Conservation (phyloP, 805 yeast genomes). For the Isabelozyma pseudorhagii region DNA sequence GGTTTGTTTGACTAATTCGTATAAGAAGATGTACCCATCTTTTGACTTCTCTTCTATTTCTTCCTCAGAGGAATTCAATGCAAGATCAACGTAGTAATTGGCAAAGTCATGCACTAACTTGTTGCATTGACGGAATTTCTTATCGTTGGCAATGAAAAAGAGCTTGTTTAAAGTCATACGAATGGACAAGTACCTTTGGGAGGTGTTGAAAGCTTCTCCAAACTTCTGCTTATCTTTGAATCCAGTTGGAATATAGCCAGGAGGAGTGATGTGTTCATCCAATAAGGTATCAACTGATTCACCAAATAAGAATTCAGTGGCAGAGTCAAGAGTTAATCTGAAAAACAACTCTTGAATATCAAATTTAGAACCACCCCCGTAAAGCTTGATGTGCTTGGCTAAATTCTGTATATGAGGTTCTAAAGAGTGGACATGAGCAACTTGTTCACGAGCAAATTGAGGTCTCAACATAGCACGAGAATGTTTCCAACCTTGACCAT, state of each 20-base stretch:
- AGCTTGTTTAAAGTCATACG: conserved; percentile 22
- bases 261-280: conserved; percentile 18
- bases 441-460: conserved; percentile 42
- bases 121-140: conserved; percentile 19
- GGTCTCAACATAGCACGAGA: conserved; percentile 44
- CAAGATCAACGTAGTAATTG: conserved; percentile 37
- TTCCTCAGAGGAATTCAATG: conserved; percentile 27
- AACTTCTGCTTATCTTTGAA: conserved; percentile 32
- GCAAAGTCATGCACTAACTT: conserved; percentile 25
- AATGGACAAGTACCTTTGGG: conserved; percentile 28
- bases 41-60: conserved; percentile 27
- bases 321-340: conserved; percentile 38
- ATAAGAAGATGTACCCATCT: conserved; percentile 44
- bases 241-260: conserved; percentile 7
- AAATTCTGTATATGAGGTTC: conserved; percentile 40
- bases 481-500: conserved; percentile 42
- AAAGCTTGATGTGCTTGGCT: conserved; percentile 25
- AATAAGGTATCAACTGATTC: conserved; percentile 32
- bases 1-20: conserved; percentile 48
- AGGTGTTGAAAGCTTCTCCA: conserved; percentile 30
- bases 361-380: conserved; percentile 20
- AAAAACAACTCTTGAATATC: conserved; percentile 39
- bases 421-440: conserved; percentile 35
- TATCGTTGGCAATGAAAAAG: conserved; percentile 21
- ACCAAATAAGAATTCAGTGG: conserved; percentile 42